Evolutionary conservation across 306 rosid species (phyloP).

Genomic region (Dryas alaskensis): DNA sequence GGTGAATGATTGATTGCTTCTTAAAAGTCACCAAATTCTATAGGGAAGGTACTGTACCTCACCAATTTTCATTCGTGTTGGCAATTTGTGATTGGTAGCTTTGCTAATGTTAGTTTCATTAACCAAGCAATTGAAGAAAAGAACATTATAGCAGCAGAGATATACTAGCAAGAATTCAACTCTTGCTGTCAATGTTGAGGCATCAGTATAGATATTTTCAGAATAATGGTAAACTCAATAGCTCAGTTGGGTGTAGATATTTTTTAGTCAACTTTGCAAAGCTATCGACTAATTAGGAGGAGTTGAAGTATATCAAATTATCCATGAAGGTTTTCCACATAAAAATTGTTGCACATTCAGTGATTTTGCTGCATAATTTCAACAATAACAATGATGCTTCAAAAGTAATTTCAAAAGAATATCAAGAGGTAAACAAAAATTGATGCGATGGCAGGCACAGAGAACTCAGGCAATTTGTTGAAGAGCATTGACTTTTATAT

Average conservation of each 20-base stretch:
- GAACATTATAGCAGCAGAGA: neutral
- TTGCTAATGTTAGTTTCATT: neutral
- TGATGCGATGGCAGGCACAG: neutral
- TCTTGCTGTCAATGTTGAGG: neutral
- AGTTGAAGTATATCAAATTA: neutral
- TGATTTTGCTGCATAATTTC: neutral
- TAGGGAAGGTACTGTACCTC: neutral
- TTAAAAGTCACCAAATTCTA: neutral
- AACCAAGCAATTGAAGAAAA: neutral
- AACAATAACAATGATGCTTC: neutral
- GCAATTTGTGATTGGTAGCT: neutral
- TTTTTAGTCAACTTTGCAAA: constrained; percentile 6
- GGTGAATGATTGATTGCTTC: neutral
- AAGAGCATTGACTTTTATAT: constrained; percentile 7
- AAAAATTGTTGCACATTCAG: neutral
- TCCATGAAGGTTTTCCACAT: neutral
- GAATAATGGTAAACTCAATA: neutral
- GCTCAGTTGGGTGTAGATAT: neutral
- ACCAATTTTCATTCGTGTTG: neutral
- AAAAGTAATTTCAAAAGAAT: neutral
- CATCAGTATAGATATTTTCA: neutral
- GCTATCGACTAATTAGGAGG: too few species aligned
- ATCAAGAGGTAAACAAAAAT: neutral
- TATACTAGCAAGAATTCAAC: neutral
- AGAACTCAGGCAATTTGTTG: neutral